Conservation (phyloP, 257 asterid species). For the Thymus mandschuricus region DNA sequence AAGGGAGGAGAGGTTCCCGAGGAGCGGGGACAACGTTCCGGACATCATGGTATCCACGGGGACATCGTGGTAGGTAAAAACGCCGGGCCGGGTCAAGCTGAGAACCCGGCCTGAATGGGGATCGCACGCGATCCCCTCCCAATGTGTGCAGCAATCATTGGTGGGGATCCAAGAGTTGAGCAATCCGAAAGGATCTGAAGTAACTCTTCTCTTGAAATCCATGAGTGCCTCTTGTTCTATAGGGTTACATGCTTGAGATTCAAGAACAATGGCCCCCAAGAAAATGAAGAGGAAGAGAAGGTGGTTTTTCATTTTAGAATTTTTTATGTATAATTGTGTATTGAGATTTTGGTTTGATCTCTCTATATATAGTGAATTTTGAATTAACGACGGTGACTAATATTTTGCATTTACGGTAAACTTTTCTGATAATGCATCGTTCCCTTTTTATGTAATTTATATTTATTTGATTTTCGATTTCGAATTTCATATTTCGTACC, state of each 20-base stretch:
- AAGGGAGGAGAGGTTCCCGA: slow-evolving; percentile 61
- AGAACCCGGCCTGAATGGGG: not conserved
- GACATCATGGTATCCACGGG: slow-evolving; percentile 52
- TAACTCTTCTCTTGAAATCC: slow-evolving; percentile 53
- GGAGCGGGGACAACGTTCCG: slow-evolving; percentile 61
- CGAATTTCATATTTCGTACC: too few relatives aligned
- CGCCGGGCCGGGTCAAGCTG: slow-evolving; percentile 50
- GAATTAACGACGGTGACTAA: too few relatives aligned
- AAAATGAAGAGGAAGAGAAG: too few relatives aligned
- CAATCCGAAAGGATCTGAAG: slow-evolving; percentile 49
- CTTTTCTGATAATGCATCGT: too few relatives aligned
- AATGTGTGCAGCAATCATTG: slow-evolving; percentile 64
- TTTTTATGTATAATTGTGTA: too few relatives aligned
- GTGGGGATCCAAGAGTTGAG: slow-evolving; percentile 58
- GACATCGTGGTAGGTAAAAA: slow-evolving; percentile 31
- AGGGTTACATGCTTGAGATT: slow-evolving; percentile 50
- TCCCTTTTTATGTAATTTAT: too few relatives aligned
- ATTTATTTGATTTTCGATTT: too few relatives aligned
- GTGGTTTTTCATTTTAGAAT: too few relatives aligned
- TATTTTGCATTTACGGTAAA: too few relatives aligned
- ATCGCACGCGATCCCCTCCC: slow-evolving; percentile 47
- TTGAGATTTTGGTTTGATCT: too few relatives aligned
- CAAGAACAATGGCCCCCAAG: too few relatives aligned
- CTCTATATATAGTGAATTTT: too few relatives aligned
- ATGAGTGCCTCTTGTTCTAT: slow-evolving; percentile 55